Conservation (phyloP, 306 rosid species). For the Rubus parviflorus region DNA sequence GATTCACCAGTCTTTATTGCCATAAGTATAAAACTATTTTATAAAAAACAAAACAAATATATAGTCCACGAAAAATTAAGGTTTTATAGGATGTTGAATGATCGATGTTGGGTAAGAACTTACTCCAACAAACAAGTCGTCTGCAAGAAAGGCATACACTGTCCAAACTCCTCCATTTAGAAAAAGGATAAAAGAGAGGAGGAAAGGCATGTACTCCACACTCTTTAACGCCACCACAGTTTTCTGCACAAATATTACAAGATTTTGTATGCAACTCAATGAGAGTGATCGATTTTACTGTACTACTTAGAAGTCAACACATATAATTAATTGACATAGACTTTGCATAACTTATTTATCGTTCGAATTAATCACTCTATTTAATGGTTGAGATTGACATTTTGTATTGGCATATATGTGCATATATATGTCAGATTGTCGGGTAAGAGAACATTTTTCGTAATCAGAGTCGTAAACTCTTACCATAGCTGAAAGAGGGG, state of each 20-base stretch:
- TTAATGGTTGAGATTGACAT: not conserved
- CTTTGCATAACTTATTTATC: not conserved
- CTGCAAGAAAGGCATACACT: slow-evolving; percentile 29
- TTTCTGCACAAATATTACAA: slow-evolving; percentile 21
- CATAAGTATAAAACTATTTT: too few relatives aligned
- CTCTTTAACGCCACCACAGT: slow-evolving; percentile 31
- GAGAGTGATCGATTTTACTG: not conserved
- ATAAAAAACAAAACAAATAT: not conserved
- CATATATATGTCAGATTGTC: not conserved
- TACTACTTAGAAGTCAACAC: not conserved
- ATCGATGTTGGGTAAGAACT: slow-evolving; percentile 1
- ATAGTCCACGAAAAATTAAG: not conserved
- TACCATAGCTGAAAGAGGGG: slow-evolving; percentile 42
- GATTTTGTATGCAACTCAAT: not conserved
- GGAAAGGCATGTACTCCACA: slow-evolving; percentile 41
- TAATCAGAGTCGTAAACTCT: not conserved
- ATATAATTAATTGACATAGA: not conserved
- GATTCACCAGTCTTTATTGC: not conserved
- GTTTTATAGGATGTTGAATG: not conserved
- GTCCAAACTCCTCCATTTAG: slow-evolving; percentile 40
- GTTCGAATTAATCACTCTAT: not conserved
- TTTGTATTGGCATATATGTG: not conserved
- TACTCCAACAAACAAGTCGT: slow-evolving; percentile 40
- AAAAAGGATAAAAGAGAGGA: slow-evolving; percentile 33
- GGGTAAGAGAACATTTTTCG: not conserved